These are phyloP conservation scores for Beauveria scarabaeidicola DNA, from an alignment of 2,329 filamentous ascomycete species.

Conservation along the genomic window DNA sequence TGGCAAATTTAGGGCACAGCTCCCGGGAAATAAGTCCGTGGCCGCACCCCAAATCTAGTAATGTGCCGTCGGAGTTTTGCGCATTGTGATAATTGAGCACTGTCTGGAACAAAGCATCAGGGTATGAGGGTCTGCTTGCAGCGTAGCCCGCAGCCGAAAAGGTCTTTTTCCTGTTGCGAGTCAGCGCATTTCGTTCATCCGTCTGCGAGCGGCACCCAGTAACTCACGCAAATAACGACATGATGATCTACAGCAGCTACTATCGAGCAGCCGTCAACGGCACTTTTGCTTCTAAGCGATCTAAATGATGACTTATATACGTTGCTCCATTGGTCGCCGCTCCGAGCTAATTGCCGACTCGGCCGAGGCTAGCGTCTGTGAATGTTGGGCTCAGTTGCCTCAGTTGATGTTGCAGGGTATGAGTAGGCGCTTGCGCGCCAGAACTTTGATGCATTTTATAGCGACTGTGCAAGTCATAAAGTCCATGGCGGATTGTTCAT, in stretches of 20 bases:
- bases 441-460: neutral
- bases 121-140: conserved; percentile 51
- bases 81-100: conserved; percentile 45
- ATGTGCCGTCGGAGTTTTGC: conserved; percentile 21
- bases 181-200: neutral
- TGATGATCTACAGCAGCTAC: conserved; percentile 14
- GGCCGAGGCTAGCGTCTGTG: conserved; percentile 3
- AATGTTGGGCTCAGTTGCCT: neutral
- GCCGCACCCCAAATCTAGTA: conserved; percentile 56
- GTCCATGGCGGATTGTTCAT: neutral
- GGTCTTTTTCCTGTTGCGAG: conserved; percentile 37
- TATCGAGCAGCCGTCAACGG: neutral
- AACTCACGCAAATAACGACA: conserved; percentile 42
- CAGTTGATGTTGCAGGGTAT: neutral
- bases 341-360: conserved; percentile 2
- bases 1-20: conserved; percentile 43
- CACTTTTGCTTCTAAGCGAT: neutral
- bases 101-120: conserved; percentile 42
- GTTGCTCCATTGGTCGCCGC: neutral
- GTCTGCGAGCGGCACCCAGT: too few relatives aligned
- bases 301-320: neutral
- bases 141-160: conserved; percentile 52
- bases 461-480: neutral
- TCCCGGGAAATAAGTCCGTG: conserved; percentile 49
- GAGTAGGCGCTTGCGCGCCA: neutral